A percentile compares a stretch with the other conserved stretches of the same genome.
These are phyloP conservation scores for Phytopythium boreale DNA, from an alignment of 352 stramenopile species.

Conservation along the genomic window DNA sequence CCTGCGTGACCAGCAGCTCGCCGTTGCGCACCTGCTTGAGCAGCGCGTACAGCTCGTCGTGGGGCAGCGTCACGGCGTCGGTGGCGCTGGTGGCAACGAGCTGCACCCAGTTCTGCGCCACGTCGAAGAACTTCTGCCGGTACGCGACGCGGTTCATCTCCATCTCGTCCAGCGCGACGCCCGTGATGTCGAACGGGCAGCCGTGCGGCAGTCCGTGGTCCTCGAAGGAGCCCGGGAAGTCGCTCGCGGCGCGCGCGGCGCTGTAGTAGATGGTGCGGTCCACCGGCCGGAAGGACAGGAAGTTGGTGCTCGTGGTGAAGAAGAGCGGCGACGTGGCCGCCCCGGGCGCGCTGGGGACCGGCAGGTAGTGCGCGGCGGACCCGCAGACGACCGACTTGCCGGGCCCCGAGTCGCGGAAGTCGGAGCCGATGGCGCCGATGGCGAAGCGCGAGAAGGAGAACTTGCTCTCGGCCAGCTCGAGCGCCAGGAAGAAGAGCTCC, in stretches of 20 bases:
- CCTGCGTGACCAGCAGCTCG: background rate
- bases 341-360: constrained; percentile 17
- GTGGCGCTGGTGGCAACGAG: background rate
- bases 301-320: constrained; percentile 48
- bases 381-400: constrained; percentile 20
- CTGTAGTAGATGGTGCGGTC: constrained; percentile 6
- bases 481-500: constrained; percentile 39
- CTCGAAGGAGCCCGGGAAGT: constrained; percentile 2
- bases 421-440: constrained; percentile 22
- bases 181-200: constrained; percentile 8
- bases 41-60: background rate
- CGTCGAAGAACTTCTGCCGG: background rate
- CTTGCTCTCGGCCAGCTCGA: constrained; percentile 28
- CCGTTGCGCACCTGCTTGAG: background rate
- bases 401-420: constrained; percentile 3
- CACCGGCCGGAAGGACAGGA: constrained; percentile 27
- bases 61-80: background rate
- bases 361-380: constrained; percentile 26
- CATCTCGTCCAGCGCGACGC: background rate
- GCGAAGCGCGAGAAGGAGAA: constrained; percentile 30
- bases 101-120: background rate
- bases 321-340: constrained; percentile 14
- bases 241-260: background rate
- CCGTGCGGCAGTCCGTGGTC: background rate
- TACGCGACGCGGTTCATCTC: constrained; percentile 3